These are phyloP conservation scores for Scedosporium boydii DNA, from an alignment of 2,329 filamentous ascomycete genomes.

Conservation along the genomic window DNA sequence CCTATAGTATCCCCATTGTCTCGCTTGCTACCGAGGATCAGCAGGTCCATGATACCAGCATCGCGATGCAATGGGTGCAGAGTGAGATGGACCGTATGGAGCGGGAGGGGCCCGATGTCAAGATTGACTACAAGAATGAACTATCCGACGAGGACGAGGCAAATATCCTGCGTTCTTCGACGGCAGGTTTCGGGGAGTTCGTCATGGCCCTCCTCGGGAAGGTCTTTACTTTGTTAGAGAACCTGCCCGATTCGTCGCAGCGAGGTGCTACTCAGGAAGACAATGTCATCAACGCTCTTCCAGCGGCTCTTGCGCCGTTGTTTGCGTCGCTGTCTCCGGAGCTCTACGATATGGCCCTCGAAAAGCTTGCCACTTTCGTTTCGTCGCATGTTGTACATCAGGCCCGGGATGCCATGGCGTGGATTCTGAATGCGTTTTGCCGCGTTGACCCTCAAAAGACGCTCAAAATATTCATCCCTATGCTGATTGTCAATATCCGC, in stretches of 20 bases:
- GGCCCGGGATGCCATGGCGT: constrained; percentile 94
- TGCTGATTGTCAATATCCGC: constrained; percentile 82
- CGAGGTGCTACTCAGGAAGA: constrained; percentile 91
- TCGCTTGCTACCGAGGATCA: constrained; percentile 54
- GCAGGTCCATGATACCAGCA: constrained; percentile 59
- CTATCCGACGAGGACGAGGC: constrained; percentile 80
- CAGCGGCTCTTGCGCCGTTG: constrained; percentile 81
- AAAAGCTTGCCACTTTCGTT: constrained; percentile 88
- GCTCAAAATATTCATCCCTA: constrained; percentile 79
- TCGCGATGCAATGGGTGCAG: constrained; percentile 90
- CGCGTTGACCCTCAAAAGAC: constrained; percentile 94
- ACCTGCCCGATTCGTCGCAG: constrained; percentile 81
- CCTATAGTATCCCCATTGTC: constrained; percentile 89
- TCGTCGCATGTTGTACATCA: constrained; percentile 94
- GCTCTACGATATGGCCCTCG: constrained; percentile 81
- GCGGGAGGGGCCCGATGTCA: constrained; percentile 70
- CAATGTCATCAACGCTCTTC: constrained; percentile 90
- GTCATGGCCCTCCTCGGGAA: constrained; percentile 82
- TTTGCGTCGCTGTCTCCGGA: constrained; percentile 87
- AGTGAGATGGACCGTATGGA: constrained; percentile 93
- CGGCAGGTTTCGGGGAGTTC: constrained; percentile 88
- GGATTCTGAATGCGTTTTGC: constrained; percentile 92
- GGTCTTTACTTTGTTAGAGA: constrained; percentile 91
- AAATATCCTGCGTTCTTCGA: constrained; percentile 83
- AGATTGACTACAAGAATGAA: constrained; percentile 76